phyloP scores from a whole-genome alignment of 345 rosid genomes.

The Mercurialis annua region DNA sequence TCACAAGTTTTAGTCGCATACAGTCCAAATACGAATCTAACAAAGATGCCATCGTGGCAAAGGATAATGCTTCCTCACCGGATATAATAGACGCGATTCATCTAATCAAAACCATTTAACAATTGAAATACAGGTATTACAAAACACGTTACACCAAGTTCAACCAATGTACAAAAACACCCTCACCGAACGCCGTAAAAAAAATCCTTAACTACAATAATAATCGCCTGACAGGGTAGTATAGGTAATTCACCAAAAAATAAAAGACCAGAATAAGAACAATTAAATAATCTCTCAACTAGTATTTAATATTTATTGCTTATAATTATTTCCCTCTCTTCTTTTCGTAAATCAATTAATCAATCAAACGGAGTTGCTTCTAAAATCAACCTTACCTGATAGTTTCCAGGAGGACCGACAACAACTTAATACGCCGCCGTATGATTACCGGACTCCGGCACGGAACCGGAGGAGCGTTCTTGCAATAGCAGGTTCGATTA shows the following conservation, averaged over 20 bases:
- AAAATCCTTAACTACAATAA: too few relatives aligned
- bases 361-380: background rate
- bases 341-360: background rate
- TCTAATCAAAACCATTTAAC: too few relatives aligned
- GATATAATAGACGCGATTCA: too few relatives aligned
- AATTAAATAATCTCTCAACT: too few relatives aligned
- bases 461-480: background rate
- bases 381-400: background rate
- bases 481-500: background rate
- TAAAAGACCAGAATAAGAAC: too few relatives aligned
- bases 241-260: background rate
- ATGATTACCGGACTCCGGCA: constrained; percentile 9
- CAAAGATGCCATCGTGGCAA: too few relatives aligned
- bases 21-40: too few relatives aligned
- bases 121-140: too few relatives aligned
- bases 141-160: background rate
- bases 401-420: too few relatives aligned
- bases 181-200: background rate
- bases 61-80: too few relatives aligned
- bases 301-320: background rate
- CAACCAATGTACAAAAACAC: background rate
- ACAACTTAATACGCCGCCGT: too few relatives aligned
- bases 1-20: too few relatives aligned
- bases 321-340: background rate
- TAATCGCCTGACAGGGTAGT: background rate